Evolutionary conservation across 441 rosid species (phyloP).

Genomic region (Croton laevigatus): DNA sequence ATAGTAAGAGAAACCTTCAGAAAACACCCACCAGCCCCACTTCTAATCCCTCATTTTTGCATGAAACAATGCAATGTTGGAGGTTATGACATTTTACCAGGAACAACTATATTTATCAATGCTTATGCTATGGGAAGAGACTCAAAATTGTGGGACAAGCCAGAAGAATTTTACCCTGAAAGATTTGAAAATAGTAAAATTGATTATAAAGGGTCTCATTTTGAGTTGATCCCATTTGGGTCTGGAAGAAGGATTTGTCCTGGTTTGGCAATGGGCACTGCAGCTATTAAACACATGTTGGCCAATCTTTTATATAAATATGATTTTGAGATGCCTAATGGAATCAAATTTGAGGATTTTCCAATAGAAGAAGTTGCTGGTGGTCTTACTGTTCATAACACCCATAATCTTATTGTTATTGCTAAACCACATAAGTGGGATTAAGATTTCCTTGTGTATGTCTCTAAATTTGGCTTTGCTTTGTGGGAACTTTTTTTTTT

Average conservation of each 20-base stretch:
- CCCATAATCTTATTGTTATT: not conserved
- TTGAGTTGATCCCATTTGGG: slow-evolving; percentile 18
- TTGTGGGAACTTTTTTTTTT: too few relatives aligned
- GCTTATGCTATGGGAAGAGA: slow-evolving; percentile 16
- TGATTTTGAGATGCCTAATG: slow-evolving; percentile 20
- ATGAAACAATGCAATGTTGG: slow-evolving; percentile 8
- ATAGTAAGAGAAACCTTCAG: slow-evolving; percentile 22
- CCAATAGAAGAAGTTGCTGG: slow-evolving; percentile 14
- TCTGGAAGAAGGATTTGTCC: slow-evolving; percentile 20
- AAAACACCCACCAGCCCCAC: slow-evolving; percentile 17
- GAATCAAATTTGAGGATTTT: slow-evolving; percentile 15
- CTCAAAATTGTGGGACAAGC: slow-evolving; percentile 14
- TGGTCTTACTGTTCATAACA: slow-evolving; percentile 6
- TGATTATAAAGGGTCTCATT: slow-evolving; percentile 16
- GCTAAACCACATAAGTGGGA: too few relatives aligned
- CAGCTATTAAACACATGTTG: slow-evolving; percentile 10
- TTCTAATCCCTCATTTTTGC: slow-evolving; percentile 10
- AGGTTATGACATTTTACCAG: slow-evolving; percentile 9
- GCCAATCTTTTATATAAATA: slow-evolving; percentile 16
- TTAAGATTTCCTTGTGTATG: too few relatives aligned
- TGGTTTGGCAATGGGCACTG: slow-evolving; percentile 20
- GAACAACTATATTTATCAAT: slow-evolving; percentile 10
- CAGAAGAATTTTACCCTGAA: slow-evolving; percentile 15
- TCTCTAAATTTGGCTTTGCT: too few relatives aligned
- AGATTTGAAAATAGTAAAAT: slow-evolving; percentile 12